Base-by-base conservation (phyloP, 352 stramenopile species). In the Globisporangium orthogonon region DNA sequence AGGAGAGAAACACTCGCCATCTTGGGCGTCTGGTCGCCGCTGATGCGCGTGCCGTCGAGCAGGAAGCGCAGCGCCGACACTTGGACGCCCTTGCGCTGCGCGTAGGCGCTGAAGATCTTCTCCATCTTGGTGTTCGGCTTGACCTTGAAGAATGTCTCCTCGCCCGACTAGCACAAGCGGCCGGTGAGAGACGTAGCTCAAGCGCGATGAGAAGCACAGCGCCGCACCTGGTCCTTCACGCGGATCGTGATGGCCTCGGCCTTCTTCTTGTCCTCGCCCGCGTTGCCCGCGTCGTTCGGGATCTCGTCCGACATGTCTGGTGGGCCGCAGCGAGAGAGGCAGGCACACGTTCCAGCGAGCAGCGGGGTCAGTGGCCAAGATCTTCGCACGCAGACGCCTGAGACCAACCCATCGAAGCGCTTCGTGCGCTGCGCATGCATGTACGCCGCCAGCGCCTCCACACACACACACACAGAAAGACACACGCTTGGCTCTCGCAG, bases 131-230 rank as follows among this genome's bases (percentile, higher is more conserved):
- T 99, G 54, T 95, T 97, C 56, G 91, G 97, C 76, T 99, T 99
- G 48, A 99, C 97, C 80, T 99, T 99, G 78, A 99, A 99, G 69
- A 98, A 98, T 5, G 94, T 99, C 74, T 98, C 95, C 60, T 97
- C 89, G 41, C 89, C 90, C 17, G 84, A 94, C 81, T 97, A 65
- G 17, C 6, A 2, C 23, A 35, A 28, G 28, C 11, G 18, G 17
- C 28, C 14, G 43, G 31, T 6, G 31, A 9, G 11, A 41, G 37
- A 10, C 14, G 37, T 13, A 11, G 43, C 5, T 5, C 43, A 48
- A 1, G 7, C 14, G 17, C 40, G 17, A 14, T 14, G 14, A 11
- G 46, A 51, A 9, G 4, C 7, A 11, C 37, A 66, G 23, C 23
- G 23, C 23, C 60, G 53, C 54, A 86, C 76, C 71, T 86, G 76